Evolutionary conservation across 177 flowering plant genomes (phyloP).

Genomic region (Vitis hybrid): DNA sequence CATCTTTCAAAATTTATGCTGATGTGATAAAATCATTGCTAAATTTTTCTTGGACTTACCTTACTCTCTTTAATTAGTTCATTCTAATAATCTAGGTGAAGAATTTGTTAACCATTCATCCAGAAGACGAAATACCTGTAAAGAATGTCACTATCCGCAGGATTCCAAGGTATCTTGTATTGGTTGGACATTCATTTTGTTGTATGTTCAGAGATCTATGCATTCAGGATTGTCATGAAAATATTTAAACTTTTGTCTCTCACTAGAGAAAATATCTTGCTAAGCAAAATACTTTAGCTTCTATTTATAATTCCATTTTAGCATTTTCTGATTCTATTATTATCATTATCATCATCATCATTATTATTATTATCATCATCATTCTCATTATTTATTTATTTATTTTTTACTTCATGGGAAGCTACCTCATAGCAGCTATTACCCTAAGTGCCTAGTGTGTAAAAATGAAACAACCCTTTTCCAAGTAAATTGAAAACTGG

Average conservation of each 20-base stretch:
- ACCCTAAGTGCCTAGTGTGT: too few species aligned
- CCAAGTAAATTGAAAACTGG: too few species aligned
- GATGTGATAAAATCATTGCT: background rate
- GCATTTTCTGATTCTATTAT: too few species aligned
- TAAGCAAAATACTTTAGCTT: background rate
- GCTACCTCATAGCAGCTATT: too few species aligned
- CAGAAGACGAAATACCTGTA: slow-evolving; percentile 77
- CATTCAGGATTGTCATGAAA: background rate
- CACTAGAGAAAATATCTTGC: background rate
- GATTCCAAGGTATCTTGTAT: slow-evolving; percentile 73
- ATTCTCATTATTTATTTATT: too few species aligned
- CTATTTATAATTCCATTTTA: background rate
- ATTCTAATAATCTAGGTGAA: slow-evolving; percentile 51
- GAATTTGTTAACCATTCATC: slow-evolving; percentile 75
- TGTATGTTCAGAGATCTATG: background rate
- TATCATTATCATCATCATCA: too few species aligned
- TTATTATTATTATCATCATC: too few species aligned
- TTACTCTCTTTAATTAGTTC: background rate
- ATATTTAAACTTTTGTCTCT: background rate
- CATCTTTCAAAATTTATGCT: background rate
- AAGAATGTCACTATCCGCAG: slow-evolving; percentile 85
- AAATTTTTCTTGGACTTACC: background rate
- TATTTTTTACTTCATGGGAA: too few species aligned
- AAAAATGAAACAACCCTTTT: too few species aligned
- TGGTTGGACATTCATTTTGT: background rate